These are phyloP conservation scores for Fusarium irregulare DNA, from an alignment of 2,329 filamentous ascomycete species.

Conservation along the genomic window DNA sequence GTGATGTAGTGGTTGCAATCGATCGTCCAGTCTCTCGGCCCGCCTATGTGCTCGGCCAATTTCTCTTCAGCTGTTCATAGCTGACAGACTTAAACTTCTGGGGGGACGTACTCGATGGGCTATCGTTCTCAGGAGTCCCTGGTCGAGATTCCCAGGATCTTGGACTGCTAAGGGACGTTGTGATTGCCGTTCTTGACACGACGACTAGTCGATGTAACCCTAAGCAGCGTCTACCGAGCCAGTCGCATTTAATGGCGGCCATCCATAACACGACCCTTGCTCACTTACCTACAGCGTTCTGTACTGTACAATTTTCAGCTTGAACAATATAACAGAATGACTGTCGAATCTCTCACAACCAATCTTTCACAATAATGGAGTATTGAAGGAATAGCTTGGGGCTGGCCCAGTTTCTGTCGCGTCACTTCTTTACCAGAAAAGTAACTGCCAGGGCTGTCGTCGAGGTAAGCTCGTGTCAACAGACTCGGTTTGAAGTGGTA, in stretches of 20 bases:
- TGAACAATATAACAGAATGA: background rate
- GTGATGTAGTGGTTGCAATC: slow-evolving; percentile 1
- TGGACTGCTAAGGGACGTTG: slow-evolving; percentile 5
- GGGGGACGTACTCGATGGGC: background rate
- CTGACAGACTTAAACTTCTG: background rate
- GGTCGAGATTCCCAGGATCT: slow-evolving; percentile 11
- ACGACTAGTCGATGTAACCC: slow-evolving; percentile 32
- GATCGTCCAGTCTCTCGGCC: background rate
- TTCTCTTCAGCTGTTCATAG: background rate
- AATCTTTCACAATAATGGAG: background rate
- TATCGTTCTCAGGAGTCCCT: background rate
- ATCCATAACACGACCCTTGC: slow-evolving; percentile 3
- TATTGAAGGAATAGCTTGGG: background rate
- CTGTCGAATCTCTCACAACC: background rate
- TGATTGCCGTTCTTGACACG: slow-evolving; percentile 13
- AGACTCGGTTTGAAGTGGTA: background rate
- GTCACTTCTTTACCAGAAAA: slow-evolving; percentile 1
- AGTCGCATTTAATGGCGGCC: slow-evolving; percentile 30
- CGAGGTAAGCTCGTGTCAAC: slow-evolving; percentile 3
- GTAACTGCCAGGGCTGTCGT: background rate
- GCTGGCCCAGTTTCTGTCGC: background rate
- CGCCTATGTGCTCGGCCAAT: background rate
- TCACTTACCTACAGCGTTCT: slow-evolving; percentile 1
- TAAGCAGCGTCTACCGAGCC: slow-evolving; percentile 29
- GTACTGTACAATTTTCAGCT: background rate